Evolutionary conservation across 176 grass and related monocot species (phyloP).

Genomic region (Thalia dealbata): DNA sequence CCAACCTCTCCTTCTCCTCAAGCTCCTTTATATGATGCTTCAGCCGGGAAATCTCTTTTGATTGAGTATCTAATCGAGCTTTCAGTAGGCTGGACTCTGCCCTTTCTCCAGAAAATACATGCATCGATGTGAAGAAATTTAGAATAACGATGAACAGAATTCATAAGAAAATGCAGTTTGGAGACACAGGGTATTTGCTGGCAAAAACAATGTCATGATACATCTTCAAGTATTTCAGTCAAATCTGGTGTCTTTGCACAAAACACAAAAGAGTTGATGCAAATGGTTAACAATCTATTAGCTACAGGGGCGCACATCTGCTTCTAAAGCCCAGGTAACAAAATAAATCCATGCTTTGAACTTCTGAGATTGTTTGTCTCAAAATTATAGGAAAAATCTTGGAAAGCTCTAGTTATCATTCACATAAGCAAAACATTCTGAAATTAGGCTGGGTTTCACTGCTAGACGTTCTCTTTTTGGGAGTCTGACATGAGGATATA

Average conservation of each 20-base stretch:
- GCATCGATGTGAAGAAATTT: slow-evolving; percentile 24
- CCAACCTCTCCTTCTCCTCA: slow-evolving; percentile 71
- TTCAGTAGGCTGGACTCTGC: slow-evolving; percentile 84
- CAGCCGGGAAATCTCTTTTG: slow-evolving; percentile 64
- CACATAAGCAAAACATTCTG: no score
- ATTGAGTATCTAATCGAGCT: slow-evolving; percentile 77
- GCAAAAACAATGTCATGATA: not conserved
- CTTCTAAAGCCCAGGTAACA: no score
- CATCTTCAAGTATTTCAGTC: not conserved
- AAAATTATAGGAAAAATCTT: not conserved
- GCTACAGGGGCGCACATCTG: no score
- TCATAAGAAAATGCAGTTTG: not conserved
- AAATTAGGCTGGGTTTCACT: no score
- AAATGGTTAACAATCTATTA: no score
- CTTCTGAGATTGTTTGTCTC: not conserved
- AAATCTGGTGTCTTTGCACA: not conserved
- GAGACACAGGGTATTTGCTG: no score
- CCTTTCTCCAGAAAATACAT: slow-evolving; percentile 54
- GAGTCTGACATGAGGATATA: no score
- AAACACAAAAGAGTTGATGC: not conserved
- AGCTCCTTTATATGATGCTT: slow-evolving; percentile 76
- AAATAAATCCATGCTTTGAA: not conserved
- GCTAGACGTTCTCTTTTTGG: no score
- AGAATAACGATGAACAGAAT: slow-evolving; percentile 3
- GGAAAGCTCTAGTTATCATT: not conserved